Evolutionary conservation across 2,329 filamentous ascomycete genomes (phyloP), one percentile per base, ranked within the genome.

Genomic region (Fusarium bactridioides): DNA sequence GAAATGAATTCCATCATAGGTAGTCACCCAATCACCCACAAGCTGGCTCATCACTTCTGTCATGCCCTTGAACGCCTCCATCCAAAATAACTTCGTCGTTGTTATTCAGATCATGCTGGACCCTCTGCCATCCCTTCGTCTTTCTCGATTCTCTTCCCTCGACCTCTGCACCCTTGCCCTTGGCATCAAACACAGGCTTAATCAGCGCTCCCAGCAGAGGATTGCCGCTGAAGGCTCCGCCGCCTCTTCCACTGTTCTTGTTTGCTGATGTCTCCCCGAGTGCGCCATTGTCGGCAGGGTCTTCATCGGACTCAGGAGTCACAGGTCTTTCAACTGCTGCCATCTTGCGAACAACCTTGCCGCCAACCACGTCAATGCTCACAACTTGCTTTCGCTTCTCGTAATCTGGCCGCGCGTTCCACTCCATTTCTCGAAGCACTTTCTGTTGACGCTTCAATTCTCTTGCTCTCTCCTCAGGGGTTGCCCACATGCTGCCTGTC

Each of bases 391-490:
- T 90, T 65, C 93, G 88, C 86, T 95, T 97, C 84, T 98, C 95
- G 81, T 94, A 97, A 70, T 97, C 95, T 0, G 94, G 94, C 57
- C 89, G 86, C 8, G 92, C 91, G 74, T 92, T 93, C 91, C 94
- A 97, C 77, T 97, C 93, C 86, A 96, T 91, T 81, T 97, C 94
- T 10, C 94, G 86, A 74, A 97, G 82, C 7, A 95, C 84, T 79
- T 93, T 93, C 82, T 97, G 94, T 82, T 97, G 95, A 64, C 91
- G 88, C 82, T 95, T 97, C 64, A 97, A 83, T 79, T 96, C 94
- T 72, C 91, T 86, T 2, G 94, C 95, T 45, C 94, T 88, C 80
- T 97, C 94, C 71, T 93, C 91, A 0, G 94, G 94, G 21, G 85
- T 94, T 55, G 94, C 93, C 94, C 94, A 97, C 83, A 96, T 92